These are phyloP conservation scores for Didymella segeticola DNA, from an alignment of 2,329 filamentous ascomycete species.

Conservation along the genomic window DNA sequence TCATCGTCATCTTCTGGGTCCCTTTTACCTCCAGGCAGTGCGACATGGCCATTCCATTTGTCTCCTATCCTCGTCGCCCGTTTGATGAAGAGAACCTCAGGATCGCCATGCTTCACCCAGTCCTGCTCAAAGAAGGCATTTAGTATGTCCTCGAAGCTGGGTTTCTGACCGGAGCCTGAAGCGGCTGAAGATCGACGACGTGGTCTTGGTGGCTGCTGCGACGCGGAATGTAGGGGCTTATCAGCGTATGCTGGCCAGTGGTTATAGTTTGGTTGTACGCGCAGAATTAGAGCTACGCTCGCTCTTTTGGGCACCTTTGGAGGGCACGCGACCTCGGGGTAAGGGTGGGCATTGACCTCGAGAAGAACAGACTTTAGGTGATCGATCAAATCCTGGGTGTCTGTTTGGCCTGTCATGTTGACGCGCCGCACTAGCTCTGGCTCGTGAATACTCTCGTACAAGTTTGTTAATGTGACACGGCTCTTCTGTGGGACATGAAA, in stretches of 20 bases:
- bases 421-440: neutral
- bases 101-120: conserved; percentile 71
- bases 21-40: conserved; percentile 70
- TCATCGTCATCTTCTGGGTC: conserved; percentile 71
- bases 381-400: conserved; percentile 34
- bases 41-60: conserved; percentile 73
- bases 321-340: conserved; percentile 58
- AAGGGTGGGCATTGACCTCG: conserved; percentile 54
- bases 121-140: conserved; percentile 67
- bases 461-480: neutral
- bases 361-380: conserved; percentile 53
- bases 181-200: conserved; percentile 37
- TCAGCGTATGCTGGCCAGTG: conserved; percentile 56
- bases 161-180: conserved; percentile 31
- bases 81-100: conserved; percentile 76
- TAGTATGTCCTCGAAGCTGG: conserved; percentile 52
- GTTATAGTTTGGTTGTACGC: conserved; percentile 64
- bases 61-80: conserved; percentile 69
- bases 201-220: conserved; percentile 24
- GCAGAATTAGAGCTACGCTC: conserved; percentile 70
- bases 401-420: conserved; percentile 12
- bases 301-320: conserved; percentile 64
- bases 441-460: neutral
- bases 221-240: conserved; percentile 22
- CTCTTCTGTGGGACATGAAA: neutral